phyloP scores from a whole-genome alignment of 1,139 yeast genomes.

The Nematodospora anomalae region DNA sequence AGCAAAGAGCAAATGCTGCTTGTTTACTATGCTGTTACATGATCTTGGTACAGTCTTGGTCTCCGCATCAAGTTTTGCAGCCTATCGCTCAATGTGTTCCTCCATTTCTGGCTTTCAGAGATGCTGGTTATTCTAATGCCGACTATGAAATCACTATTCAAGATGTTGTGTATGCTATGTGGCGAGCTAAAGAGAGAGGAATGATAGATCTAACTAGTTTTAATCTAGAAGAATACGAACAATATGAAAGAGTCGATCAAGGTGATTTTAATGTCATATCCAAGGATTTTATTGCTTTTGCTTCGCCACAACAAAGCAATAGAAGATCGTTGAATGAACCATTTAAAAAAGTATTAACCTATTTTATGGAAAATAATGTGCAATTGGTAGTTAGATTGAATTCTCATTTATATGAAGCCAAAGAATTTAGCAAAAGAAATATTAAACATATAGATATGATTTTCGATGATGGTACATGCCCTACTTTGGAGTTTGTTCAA shows the following conservation, averaged over 20 bases:
- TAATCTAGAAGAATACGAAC: conserved; percentile 90
- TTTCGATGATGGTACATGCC: conserved; percentile 98
- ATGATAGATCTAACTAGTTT: conserved; percentile 85
- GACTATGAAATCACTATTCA: conserved; percentile 92
- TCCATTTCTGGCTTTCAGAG: conserved; percentile 92
- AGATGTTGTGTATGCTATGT: conserved; percentile 91
- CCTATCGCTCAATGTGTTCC: conserved; percentile 92
- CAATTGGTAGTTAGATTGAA: conserved; percentile 88
- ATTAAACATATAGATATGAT: conserved; percentile 92
- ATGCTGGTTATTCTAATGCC: conserved; percentile 95
- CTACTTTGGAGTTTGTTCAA: conserved; percentile 88
- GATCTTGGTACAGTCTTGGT: conserved; percentile 95
- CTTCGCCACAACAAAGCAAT: conserved; percentile 83
- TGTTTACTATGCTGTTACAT: conserved; percentile 91
- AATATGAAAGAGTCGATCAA: conserved; percentile 91
- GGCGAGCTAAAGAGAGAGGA: conserved; percentile 97
- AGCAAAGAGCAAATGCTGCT: conserved; percentile 90
- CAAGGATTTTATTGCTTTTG: conserved; percentile 95
- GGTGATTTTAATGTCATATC: conserved; percentile 93
- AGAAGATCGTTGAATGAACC: conserved; percentile 62
- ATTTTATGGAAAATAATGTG: conserved; percentile 70
- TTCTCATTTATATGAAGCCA: conserved; percentile 83
- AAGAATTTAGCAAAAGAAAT: conserved; percentile 78
- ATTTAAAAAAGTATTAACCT: conserved; percentile 76
- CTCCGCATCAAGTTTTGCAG: conserved; percentile 95